Conservation (phyloP, 306 rosid species). For the Ochetophila trinervis region DNA sequence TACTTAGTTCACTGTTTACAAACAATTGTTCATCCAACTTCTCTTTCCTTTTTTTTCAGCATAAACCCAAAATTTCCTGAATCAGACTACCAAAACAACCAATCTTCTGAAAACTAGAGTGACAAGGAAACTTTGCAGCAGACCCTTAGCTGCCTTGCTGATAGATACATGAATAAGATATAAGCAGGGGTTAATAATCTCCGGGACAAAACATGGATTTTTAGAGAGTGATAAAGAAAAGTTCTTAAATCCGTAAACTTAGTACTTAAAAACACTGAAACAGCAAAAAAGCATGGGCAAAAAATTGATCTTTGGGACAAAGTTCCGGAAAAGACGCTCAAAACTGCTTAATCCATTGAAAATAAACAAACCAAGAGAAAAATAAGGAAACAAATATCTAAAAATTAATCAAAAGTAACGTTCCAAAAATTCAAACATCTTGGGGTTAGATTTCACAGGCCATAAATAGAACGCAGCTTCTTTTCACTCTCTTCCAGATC, state of each 20-base stretch:
- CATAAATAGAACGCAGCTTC: conserved; percentile 29
- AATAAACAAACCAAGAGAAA: conserved; percentile 32
- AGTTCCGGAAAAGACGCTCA: conserved; percentile 25
- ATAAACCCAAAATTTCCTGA: conserved; percentile 30
- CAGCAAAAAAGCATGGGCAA: conserved; percentile 24
- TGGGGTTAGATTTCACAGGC: conserved; percentile 30
- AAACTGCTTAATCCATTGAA: conserved; percentile 26
- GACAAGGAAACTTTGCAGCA: conserved; percentile 20
- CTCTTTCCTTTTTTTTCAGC: conserved; percentile 4
- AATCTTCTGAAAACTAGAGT: conserved; percentile 19
- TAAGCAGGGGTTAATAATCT: conserved; percentile 24
- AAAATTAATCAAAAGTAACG: conserved; percentile 21
- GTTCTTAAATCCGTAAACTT: conserved; percentile 24
- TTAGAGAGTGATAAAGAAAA: conserved; percentile 24
- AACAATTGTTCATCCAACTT: conserved; percentile 15
- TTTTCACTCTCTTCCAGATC: conserved; percentile 41
- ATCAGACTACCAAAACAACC: conserved; percentile 31
- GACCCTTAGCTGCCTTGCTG: conserved; percentile 34
- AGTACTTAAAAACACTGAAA: conserved; percentile 33
- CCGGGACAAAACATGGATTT: conserved; percentile 37
- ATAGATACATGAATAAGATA: conserved; percentile 22
- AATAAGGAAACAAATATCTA: conserved; percentile 22
- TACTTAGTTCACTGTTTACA: conserved; percentile 32
- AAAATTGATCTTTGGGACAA: conserved; percentile 34
- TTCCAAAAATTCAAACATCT: not conserved